A percentile compares a stretch with the other conserved stretches of the same genome.
Evolutionary conservation across 805 yeast species (phyloP).

Genomic region (Lipomyces mesembrius): DNA sequence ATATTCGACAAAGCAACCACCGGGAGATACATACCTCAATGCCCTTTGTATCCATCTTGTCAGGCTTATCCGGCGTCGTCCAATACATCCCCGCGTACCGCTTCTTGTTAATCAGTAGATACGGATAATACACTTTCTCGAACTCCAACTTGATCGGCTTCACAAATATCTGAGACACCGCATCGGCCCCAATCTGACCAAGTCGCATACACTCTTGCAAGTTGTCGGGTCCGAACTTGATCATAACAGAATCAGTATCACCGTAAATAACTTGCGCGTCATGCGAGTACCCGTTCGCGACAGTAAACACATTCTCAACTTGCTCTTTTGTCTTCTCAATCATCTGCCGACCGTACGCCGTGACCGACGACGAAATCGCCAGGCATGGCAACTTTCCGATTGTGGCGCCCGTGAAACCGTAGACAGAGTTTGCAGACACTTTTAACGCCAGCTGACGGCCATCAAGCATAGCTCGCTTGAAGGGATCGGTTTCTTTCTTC

Average conservation of each 20-base stretch:
- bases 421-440: slow-evolving; percentile 96
- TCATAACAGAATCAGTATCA: slow-evolving; percentile 99
- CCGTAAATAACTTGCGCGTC: slow-evolving; percentile 95
- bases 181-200: slow-evolving; percentile 93
- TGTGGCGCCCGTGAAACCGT: slow-evolving; percentile 99
- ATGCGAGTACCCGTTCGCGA: slow-evolving; percentile 78
- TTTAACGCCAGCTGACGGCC: slow-evolving; percentile 97
- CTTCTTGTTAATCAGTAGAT: slow-evolving; percentile 89
- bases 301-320: slow-evolving; percentile 78
- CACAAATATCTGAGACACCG: slow-evolving; percentile 75
- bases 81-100: slow-evolving; percentile 97
- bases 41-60: slow-evolving; percentile 98
- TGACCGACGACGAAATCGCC: slow-evolving; percentile 92
- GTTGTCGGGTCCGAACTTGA: slow-evolving; percentile 86
- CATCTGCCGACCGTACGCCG: slow-evolving; percentile 96
- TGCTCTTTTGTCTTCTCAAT: slow-evolving; percentile 84
- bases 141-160: slow-evolving; percentile 93
- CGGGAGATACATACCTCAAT: slow-evolving; percentile 56
- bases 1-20: background rate
- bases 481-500: slow-evolving; percentile 92
- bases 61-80: slow-evolving; percentile 90
- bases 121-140: slow-evolving; percentile 95
- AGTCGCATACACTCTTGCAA: slow-evolving; percentile 82
- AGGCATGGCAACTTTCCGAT: slow-evolving; percentile 96
- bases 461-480: slow-evolving; percentile 87